Conservation (phyloP, 352 stramenopile species). For the Detonula confervacea region DNA sequence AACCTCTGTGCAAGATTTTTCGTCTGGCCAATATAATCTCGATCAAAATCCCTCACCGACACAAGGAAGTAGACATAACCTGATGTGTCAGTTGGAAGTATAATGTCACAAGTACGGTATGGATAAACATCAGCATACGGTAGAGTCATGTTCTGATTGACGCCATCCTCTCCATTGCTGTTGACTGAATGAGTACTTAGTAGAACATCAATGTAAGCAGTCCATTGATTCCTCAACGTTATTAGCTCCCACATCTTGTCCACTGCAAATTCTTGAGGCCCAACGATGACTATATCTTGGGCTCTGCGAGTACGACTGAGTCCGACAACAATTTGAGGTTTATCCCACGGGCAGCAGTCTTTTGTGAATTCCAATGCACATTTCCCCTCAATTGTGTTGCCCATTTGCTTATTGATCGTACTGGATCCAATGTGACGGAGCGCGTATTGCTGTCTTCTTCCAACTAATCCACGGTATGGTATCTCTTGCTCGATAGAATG, state of each 20-base stretch:
- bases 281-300: conserved; percentile 24
- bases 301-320: background rate
- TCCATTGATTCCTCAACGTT: conserved; percentile 33
- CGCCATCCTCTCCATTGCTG: background rate
- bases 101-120: conserved; percentile 23
- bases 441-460: conserved; percentile 34
- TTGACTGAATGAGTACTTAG: conserved; percentile 11
- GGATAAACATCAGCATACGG: conserved; percentile 9
- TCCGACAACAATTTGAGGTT: conserved; percentile 34
- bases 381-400: conserved; percentile 24
- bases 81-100: conserved; percentile 16
- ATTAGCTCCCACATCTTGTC: conserved; percentile 28
- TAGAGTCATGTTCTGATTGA: background rate
- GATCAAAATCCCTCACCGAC: conserved; percentile 9
- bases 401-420: conserved; percentile 37
- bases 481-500: background rate
- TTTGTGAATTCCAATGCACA: conserved; percentile 23
- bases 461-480: background rate
- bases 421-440: conserved; percentile 29
- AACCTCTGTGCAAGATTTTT: background rate
- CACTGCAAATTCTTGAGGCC: conserved; percentile 1
- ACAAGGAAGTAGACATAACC: conserved; percentile 45
- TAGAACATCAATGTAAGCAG: conserved; percentile 12
- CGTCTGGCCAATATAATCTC: conserved; percentile 37
- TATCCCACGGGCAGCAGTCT: conserved; percentile 18